Conservation (phyloP, 164 flowering plant genomes). For the Cinnamomum micranthum region DNA sequence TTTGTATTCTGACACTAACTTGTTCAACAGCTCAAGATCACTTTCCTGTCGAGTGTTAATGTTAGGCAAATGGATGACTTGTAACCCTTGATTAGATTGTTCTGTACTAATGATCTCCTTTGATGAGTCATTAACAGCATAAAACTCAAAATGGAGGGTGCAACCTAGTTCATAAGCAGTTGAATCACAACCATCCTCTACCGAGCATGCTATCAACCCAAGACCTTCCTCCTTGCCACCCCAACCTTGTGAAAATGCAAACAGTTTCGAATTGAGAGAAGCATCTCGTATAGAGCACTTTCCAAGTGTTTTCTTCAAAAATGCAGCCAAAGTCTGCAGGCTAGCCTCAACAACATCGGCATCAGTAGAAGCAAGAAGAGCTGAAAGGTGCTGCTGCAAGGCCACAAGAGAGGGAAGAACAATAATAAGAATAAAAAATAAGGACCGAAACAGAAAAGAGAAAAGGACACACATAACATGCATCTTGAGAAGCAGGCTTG, state of each 20-base stretch:
- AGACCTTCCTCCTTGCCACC: conserved; percentile 95
- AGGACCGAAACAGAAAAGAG: not conserved
- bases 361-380: conserved; percentile 85
- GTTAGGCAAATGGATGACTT: conserved; percentile 69
- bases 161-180: conserved; percentile 57
- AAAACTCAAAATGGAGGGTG: conserved; percentile 92
- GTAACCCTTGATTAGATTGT: conserved; percentile 45
- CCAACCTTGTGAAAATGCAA: conserved; percentile 97
- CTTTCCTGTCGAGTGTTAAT: conserved; percentile 38
- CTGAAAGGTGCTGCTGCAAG: conserved; percentile 80
- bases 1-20: conserved; percentile 56
- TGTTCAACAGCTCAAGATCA: conserved; percentile 74
- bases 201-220: conserved; percentile 72
- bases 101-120: conserved; percentile 23
- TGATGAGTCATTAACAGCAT: conserved; percentile 42
- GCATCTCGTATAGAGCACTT: conserved; percentile 63
- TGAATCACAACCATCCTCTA: conserved; percentile 52
- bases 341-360: conserved; percentile 88
- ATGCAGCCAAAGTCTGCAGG: conserved; percentile 80
- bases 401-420: conserved; percentile 4
- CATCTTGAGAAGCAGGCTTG: not conserved
- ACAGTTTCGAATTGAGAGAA: conserved; percentile 61
- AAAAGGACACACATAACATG: not conserved
- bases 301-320: conserved; percentile 76
- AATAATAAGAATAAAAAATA: not conserved